These are phyloP conservation scores for Luffa aegyptiaca DNA, from an alignment of 306 rosid genomes.

Conservation along the genomic window DNA sequence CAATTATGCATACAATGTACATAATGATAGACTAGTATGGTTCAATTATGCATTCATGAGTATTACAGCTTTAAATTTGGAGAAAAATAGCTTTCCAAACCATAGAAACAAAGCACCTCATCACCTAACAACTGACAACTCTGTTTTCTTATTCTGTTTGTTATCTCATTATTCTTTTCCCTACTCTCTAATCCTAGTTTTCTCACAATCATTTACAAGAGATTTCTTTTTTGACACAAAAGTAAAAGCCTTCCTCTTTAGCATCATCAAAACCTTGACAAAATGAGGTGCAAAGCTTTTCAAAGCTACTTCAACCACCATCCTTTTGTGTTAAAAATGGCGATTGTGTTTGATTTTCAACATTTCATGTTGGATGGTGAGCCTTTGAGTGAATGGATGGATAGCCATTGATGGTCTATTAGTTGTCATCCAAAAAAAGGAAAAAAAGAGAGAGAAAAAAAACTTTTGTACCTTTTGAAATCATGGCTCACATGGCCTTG, in stretches of 20 bases:
- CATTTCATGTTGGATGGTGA: constrained; percentile 3
- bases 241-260: not conserved
- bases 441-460: not conserved
- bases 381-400: not conserved
- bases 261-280: not conserved
- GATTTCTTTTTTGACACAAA: not conserved
- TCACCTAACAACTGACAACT: not conserved
- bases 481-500: constrained; percentile 14
- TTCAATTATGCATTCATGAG: not conserved
- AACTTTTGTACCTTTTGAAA: constrained; percentile 11
- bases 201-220: not conserved
- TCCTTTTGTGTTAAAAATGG: not conserved
- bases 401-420: not conserved
- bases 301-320: constrained; percentile 4
- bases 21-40: not conserved
- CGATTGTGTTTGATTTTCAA: constrained; percentile 1
- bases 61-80: not conserved
- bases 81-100: not conserved
- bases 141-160: not conserved
- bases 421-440: not conserved
- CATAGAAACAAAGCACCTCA: not conserved
- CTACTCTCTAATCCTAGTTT: not conserved
- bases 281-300: constrained; percentile 8
- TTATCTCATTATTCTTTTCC: not conserved
- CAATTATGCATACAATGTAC: not conserved